Evolutionary conservation across 208 protist genomes (phyloP).

Genomic region (Leishmania lainsoni): DNA sequence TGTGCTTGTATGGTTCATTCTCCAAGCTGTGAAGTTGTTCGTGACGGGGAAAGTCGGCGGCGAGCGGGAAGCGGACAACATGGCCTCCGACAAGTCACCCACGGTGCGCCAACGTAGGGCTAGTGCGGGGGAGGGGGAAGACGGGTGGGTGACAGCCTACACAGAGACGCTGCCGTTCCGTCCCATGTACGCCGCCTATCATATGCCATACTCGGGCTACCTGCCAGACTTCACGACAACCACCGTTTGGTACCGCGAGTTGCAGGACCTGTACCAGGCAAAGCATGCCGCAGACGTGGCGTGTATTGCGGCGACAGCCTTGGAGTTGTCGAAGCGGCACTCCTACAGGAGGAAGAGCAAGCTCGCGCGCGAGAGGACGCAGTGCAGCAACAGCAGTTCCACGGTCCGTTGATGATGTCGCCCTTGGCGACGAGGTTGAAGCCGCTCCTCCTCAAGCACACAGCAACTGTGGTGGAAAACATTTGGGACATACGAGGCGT

Average conservation of each 20-base stretch:
- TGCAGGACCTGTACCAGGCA: slow-evolving; percentile 79
- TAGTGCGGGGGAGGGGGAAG: background rate
- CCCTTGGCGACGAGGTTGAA: background rate
- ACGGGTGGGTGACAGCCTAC: too few relatives aligned
- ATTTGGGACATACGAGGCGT: slow-evolving; percentile 48
- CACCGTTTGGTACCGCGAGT: slow-evolving; percentile 89
- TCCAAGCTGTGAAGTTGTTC: slow-evolving; percentile 26
- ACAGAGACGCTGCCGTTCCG: background rate
- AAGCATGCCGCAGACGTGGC: slow-evolving; percentile 63
- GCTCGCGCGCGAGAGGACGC: background rate
- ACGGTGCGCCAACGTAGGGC: background rate
- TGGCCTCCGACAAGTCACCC: background rate
- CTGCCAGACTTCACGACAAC: slow-evolving; percentile 96
- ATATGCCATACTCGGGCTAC: slow-evolving; percentile 85
- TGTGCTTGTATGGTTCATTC: slow-evolving; percentile 39
- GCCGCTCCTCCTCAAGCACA: slow-evolving; percentile 14
- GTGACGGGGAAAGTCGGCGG: slow-evolving; percentile 10
- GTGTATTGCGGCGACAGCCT: slow-evolving; percentile 32
- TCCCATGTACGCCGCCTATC: background rate
- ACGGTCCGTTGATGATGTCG: background rate
- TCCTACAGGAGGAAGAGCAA: background rate
- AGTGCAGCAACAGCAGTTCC: background rate
- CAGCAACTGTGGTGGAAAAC: slow-evolving; percentile 34
- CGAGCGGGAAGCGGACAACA: background rate
- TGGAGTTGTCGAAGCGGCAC: slow-evolving; percentile 12